phyloP scores from a whole-genome alignment of 805 yeast genomes.

The Kregervanrija fluxuum region DNA sequence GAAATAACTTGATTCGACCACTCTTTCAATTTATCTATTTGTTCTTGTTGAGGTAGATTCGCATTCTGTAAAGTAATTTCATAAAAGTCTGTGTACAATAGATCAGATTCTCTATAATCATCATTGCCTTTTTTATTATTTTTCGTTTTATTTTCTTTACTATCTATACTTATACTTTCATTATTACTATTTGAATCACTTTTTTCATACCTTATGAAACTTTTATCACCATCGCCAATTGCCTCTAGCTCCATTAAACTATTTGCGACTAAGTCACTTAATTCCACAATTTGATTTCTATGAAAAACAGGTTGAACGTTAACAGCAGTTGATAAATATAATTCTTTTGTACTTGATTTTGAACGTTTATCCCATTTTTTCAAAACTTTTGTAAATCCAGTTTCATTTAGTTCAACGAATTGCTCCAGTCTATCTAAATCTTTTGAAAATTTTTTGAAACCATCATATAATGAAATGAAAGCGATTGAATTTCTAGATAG shows the following conservation, averaged over 20 bases:
- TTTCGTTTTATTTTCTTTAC: neutral
- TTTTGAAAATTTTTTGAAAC: slow-evolving; percentile 80
- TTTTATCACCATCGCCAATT: slow-evolving; percentile 37
- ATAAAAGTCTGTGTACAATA: slow-evolving; percentile 61
- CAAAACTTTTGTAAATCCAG: slow-evolving; percentile 91
- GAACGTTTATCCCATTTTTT: slow-evolving; percentile 98
- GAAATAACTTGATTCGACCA: slow-evolving; percentile 39
- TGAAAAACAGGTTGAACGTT: slow-evolving; percentile 96
- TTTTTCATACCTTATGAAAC: slow-evolving; percentile 22
- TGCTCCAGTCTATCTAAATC: slow-evolving; percentile 87
- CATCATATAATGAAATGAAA: slow-evolving; percentile 77
- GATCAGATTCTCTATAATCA: slow-evolving; percentile 39
- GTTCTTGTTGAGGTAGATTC: slow-evolving; percentile 29
- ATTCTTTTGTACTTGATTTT: slow-evolving; percentile 87
- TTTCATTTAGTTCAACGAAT: slow-evolving; percentile 88
- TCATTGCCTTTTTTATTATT: slow-evolving; percentile 3
- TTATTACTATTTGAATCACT: slow-evolving; percentile 4
- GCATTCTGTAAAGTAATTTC: slow-evolving; percentile 29
- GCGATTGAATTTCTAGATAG: slow-evolving; percentile 63
- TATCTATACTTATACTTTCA: slow-evolving; percentile 2
- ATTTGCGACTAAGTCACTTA: slow-evolving; percentile 69
- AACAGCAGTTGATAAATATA: slow-evolving; percentile 85
- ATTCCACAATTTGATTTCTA: slow-evolving; percentile 73
- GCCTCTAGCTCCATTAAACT: slow-evolving; percentile 71
- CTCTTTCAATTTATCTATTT: slow-evolving; percentile 22